Evolutionary conservation across 768 basidiomycete species (phyloP), one percentile per base, ranked within the genome.

Genomic region (Asterophora lycoperdoides): DNA sequence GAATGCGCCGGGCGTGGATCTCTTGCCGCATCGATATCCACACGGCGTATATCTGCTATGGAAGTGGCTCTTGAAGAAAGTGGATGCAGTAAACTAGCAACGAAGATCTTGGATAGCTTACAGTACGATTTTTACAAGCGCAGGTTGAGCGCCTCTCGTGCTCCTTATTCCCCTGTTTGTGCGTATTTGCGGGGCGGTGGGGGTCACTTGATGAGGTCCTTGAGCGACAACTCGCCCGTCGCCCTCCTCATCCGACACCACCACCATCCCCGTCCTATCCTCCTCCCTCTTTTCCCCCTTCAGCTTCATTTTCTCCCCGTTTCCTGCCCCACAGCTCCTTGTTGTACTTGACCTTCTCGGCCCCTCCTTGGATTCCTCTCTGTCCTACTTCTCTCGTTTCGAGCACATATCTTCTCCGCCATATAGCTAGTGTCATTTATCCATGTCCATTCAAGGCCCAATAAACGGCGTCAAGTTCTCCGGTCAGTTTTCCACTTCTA

Each of bases 381-480:
- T 36, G 48, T 38, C 51, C 55, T 54, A 49, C 44, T 52, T 40
- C 34, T 26, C 52, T 46, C 46, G 6, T 36, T 28, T 35, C 35
- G 13, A 36, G n/a, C 26, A n/a, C 41, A 32, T 46, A 41, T 54
- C 44, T 49, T 29, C 29, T 39, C 34, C 38, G 20, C 48, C 47
- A 20, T 52, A 42, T 51, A 50, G 41, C 48, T 48, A 54, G 38
- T 50, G 49, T 38, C 43, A 56, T 44, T 18, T 44, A 46, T 68
- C 69, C 66, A 88, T 88, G 85, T 72, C 82, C 48, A 83, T 80
- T 50, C 83, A 86, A 70, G 84, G 77, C 61, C 88, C 88, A 66
- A 88, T 90, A 72, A 90, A 89, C 69, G 88, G 88, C 60, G 84
- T 89, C 70, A 89, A 87, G 77, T 79, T 89, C 63, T 88, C 86